These are phyloP conservation scores for Amaranthus cruentus DNA, from an alignment of 148 eudicot species.

Conservation along the genomic window DNA sequence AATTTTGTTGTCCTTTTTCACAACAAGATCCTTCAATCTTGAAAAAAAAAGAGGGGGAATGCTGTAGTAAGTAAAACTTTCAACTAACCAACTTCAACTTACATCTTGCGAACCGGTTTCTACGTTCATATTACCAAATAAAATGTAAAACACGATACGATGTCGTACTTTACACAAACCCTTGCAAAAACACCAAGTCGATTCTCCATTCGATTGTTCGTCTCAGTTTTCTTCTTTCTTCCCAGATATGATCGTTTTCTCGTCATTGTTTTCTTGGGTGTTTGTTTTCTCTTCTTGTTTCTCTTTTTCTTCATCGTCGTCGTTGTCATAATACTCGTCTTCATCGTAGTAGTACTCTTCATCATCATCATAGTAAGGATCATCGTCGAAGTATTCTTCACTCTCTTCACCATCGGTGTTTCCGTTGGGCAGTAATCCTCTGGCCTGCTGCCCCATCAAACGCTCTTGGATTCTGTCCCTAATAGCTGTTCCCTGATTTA, in stretches of 20 bases:
- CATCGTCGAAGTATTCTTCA: slow-evolving; percentile 39
- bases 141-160: slow-evolving; percentile 15
- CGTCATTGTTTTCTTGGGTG: background rate
- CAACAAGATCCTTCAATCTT: background rate
- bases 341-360: slow-evolving; percentile 32
- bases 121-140: slow-evolving; percentile 10
- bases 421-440: slow-evolving; percentile 29
- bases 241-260: background rate
- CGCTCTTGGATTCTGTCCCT: slow-evolving; percentile 38
- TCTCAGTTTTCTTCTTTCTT: slow-evolving; percentile 2
- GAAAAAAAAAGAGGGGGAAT: no score
- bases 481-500: slow-evolving; percentile 36
- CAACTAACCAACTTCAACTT: background rate
- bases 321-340: slow-evolving; percentile 28
- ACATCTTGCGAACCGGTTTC: background rate
- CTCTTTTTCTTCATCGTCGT: background rate
- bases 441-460: slow-evolving; percentile 32
- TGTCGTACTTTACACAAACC: slow-evolving; percentile 13
- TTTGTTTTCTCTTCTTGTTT: background rate
- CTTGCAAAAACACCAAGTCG: slow-evolving; percentile 5
- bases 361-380: slow-evolving; percentile 25
- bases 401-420: slow-evolving; percentile 28
- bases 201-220: background rate
- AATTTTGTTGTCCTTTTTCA: slow-evolving; percentile 3
- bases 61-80: no score